Base-by-base conservation (phyloP, 257 asterid genomes). In the Primulina tabacum region DNA sequence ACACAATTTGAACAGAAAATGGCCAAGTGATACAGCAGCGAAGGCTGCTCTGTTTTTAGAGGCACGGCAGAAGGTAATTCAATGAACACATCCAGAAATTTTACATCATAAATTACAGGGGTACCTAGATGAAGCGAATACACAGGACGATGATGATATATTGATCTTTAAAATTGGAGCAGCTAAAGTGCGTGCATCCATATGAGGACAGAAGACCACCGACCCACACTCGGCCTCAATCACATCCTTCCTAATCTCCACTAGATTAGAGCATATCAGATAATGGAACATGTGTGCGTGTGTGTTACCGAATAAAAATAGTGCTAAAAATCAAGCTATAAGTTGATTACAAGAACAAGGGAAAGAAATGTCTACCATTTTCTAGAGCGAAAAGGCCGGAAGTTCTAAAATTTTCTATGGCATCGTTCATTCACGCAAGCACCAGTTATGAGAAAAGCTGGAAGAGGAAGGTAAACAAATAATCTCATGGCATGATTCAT, bases 31-130 rank as follows among this genome's bases (percentile, higher is more conserved):
- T 26, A 69, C 38, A 30, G 18, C 29, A 52, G 53, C 40, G 14
- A 75, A 43, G 53, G 38, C 55, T 56, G 35, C 77, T 60, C 21
- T 6, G 35, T 1, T 33, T 16, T 20, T 60, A 9, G 10, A 32
- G n/a, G 11, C 68, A 61, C 24, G 52, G n/a, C 72, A 58, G 62
- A 43, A 55, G 33, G 50, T 3, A 43, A 43, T 14, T 43, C 55
- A 43, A 12, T 4, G 55, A 43, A 43, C 55, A 40, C 55, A 43
- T 40, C 55, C 18, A 43, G 6, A 43, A 12, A 43, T 43, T 43
- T 43, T 12, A 14, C 18, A 43, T 43, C 2, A 43, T 4, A 12
- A 43, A 11, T 43, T 12, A 43, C n/a, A 43, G 55, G 1, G 7
- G 55, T 43, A 4, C 55, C 6, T 43, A 43, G 18, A 12, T 0